Conservation (phyloP, 257 asterid species). For the Fraxinus cuspidata region DNA sequence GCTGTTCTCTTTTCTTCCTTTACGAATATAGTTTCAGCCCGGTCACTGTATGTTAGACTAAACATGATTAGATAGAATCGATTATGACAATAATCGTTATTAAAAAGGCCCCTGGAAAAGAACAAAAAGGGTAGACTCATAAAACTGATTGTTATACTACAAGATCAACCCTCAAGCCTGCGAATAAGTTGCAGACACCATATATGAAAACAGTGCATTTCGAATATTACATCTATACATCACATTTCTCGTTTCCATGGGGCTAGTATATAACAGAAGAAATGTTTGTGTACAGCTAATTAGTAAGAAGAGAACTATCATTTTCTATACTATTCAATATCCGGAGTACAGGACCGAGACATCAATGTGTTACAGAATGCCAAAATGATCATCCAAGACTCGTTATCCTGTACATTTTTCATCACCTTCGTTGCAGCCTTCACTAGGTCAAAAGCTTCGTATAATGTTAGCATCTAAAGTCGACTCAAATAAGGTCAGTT, state of each 20-base stretch:
- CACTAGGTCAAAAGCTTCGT: slow-evolving; percentile 40
- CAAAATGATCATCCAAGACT: slow-evolving; percentile 38
- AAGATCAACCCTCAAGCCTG: no score
- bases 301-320: slow-evolving; percentile 40
- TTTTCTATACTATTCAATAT: slow-evolving; percentile 51
- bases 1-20: no score
- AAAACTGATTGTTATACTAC: no score
- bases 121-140: no score
- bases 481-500: slow-evolving; percentile 37
- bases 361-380: slow-evolving; percentile 41
- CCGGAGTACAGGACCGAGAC: slow-evolving; percentile 20
- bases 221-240: slow-evolving; percentile 22
- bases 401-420: slow-evolving; percentile 23
- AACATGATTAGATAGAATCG: no score
- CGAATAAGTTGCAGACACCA: no score
- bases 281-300: slow-evolving; percentile 44
- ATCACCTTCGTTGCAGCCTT: slow-evolving; percentile 35
- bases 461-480: slow-evolving; percentile 45
- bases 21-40: no score
- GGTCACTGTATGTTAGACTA: no score
- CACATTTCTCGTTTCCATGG: slow-evolving; percentile 30
- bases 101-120: no score
- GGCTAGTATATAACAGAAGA: slow-evolving; percentile 13
- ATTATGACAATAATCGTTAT: no score
- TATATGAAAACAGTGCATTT: no score